Evolutionary conservation across 176 grass and related monocot species (phyloP).

Genomic region (Triticum urartu): DNA sequence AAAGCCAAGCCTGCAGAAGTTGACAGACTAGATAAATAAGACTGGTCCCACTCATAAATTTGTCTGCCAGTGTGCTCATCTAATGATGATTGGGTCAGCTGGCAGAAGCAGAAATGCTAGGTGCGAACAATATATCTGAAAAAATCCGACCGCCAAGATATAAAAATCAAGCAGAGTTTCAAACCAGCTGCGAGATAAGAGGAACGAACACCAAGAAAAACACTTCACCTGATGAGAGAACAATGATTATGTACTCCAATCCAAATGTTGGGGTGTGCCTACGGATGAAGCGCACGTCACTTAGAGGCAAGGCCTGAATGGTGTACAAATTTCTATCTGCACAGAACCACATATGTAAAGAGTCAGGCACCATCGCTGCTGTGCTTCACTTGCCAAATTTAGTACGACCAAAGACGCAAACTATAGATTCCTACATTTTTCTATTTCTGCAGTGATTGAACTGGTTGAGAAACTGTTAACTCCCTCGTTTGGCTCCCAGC

Average conservation of each 20-base stretch:
- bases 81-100: neutral
- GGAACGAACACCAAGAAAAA: neutral
- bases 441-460: conserved; percentile 42
- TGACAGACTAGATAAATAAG: conserved; percentile 13
- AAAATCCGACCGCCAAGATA: neutral
- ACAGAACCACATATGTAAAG: conserved; percentile 21
- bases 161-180: neutral
- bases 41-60: neutral
- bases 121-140: neutral
- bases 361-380: neutral
- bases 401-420: conserved; percentile 4
- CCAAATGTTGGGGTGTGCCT: conserved; percentile 84
- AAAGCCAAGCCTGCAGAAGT: conserved; percentile 76
- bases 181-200: neutral
- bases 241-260: conserved; percentile 82
- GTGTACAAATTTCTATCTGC: conserved; percentile 90
- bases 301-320: conserved; percentile 68
- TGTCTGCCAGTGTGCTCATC: neutral
- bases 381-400: neutral
- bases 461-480: conserved; percentile 44
- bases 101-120: conserved; percentile 18
- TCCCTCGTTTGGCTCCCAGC: conserved; percentile 66
- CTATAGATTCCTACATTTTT: conserved; percentile 50
- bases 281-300: conserved; percentile 87
- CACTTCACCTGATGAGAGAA: conserved; percentile 85